Percentiles rank a stretch among this genome's conserved stretches.
These are phyloP conservation scores for Penicillium pulvis DNA, from an alignment of 495 filamentous ascomycete species.

Conservation along the genomic window DNA sequence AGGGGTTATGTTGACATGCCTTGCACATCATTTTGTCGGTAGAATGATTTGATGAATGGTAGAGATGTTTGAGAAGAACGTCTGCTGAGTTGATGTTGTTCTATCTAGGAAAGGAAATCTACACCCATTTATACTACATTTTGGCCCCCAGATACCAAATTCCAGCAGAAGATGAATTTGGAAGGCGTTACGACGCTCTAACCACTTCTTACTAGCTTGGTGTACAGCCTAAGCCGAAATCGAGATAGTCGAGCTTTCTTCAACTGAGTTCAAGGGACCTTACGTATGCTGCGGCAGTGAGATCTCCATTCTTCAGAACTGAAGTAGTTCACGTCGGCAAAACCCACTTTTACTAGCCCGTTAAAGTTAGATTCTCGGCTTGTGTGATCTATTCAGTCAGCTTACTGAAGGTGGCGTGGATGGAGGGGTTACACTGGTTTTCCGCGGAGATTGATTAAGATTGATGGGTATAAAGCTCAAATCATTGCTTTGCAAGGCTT, in stretches of 20 bases:
- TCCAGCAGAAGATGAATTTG: background rate
- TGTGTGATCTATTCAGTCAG: background rate
- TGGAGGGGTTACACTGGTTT: background rate
- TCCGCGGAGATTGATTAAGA: background rate
- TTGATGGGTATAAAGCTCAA: background rate
- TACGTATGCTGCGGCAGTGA: background rate
- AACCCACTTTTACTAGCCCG: background rate
- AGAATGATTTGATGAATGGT: background rate
- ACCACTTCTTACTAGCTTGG: background rate
- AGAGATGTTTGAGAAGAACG: background rate
- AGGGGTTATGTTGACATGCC: background rate
- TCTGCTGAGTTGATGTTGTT: background rate
- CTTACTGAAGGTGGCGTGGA: background rate
- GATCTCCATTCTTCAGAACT: background rate
- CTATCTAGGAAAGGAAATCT: background rate
- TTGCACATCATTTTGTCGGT: conserved; percentile 16
- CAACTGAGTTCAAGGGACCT: background rate
- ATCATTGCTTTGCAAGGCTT: no score
- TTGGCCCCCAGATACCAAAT: background rate
- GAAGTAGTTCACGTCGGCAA: background rate
- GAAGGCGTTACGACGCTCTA: background rate
- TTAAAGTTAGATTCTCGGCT: background rate
- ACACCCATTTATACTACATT: background rate
- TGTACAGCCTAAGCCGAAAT: background rate
- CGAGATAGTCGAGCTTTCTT: background rate